Conservation (phyloP, 192 early-diverging fungal genomes). For the Chytriomyces sp. region DNA sequence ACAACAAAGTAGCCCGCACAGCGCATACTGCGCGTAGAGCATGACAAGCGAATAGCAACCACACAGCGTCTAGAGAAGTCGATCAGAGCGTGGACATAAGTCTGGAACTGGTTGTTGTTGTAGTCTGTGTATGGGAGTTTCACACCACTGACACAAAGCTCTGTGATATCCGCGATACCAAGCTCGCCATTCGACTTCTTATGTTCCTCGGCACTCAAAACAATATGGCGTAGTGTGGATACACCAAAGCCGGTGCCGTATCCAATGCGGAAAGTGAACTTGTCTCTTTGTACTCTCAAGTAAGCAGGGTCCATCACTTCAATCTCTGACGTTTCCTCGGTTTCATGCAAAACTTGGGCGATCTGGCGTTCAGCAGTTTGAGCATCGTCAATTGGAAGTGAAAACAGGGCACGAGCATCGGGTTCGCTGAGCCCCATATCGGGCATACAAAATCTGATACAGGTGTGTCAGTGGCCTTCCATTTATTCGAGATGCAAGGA, state of each 20-base stretch:
- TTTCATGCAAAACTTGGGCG: neutral
- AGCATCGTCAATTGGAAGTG: neutral
- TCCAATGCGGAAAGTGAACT: neutral
- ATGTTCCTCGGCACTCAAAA: neutral
- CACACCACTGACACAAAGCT: neutral
- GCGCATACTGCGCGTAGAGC: neutral
- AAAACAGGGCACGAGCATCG: neutral
- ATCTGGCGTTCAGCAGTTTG: neutral
- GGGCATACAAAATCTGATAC: neutral
- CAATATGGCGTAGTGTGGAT: neutral
- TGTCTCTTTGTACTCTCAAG: neutral
- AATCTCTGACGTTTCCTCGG: no score
- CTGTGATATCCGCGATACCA: neutral
- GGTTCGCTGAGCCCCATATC: neutral
- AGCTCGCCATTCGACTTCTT: neutral
- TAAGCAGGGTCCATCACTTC: no score
- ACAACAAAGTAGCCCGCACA: slow-evolving; percentile 10
- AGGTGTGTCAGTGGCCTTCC: no score
- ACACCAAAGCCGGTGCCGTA: neutral
- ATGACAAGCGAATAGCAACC: slow-evolving; percentile 2
- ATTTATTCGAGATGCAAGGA: no score
- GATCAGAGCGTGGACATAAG: neutral
- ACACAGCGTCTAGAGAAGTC: neutral
- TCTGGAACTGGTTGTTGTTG: neutral
- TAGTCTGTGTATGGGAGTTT: neutral